Evolutionary conservation across 2,329 filamentous ascomycete genomes (phyloP), one percentile per base, ranked within the genome.

Genomic region (Cryphonectria radicalis): DNA sequence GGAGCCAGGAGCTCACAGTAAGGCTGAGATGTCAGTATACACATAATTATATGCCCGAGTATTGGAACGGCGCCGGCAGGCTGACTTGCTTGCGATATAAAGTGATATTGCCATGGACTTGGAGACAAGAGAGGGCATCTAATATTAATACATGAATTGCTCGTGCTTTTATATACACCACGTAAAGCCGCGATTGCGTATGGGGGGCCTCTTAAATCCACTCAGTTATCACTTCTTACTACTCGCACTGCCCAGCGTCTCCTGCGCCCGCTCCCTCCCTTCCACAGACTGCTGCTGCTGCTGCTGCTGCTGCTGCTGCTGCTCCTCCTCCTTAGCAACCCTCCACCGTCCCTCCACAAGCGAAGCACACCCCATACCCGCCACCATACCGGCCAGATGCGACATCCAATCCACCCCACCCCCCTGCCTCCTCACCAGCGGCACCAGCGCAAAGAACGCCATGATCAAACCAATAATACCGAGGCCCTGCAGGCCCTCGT

Each of bases 401-500:
- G 87, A 87, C 63, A 84, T 82, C 22, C 89, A 76, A 70, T 90
- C 87, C 46, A 87, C 77, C 66, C 79, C 81, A 68, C 82, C 78
- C 72, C 79, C 81, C 42, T 76, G 78, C 70, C 81, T 80, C 68
- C 82, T 84, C 63, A 85, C 82, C 73, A 86, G 76, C 11, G 80
- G 84, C 25, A 85, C 80, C 35, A 89, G 75, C 75, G 89, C 86
- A 53, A 69, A 69, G 55, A 88, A 74, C 14, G 85, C 84, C 22
- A 86, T 75, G 25, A 87, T 77, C 66, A 87, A 74, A n/a, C 84
- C 84, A 68, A 90, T 78, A 74, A 89, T 85, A 1, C 83, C 83
- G 17, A 89, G 81, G 0, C 87, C 87, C 69, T 88, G 84, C 13
- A 90, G 83, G 37, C 85, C 88, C 42, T 80, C 80, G 76, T 81